Base-by-base conservation (phyloP, 1,139 yeast genomes). In the Geotrichum aggregatum region DNA sequence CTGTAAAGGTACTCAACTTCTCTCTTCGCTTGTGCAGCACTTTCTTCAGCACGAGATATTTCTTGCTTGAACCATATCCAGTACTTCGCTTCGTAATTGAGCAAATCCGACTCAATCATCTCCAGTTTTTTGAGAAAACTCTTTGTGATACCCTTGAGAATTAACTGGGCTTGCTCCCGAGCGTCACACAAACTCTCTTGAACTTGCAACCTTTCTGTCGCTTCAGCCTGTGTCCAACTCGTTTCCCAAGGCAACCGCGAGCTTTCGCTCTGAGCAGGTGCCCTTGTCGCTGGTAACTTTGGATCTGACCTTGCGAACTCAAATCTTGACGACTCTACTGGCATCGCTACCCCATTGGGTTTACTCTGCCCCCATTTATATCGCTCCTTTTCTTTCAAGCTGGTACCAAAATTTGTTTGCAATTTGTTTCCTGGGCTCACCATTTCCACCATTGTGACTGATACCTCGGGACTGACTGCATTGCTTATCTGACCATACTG, bases 181-280 rank as follows among this genome's bases (percentile, higher is more conserved):
- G 35, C 14, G 3, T 22, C 39, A 13, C 28, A 19, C n/a, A 48
- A 14, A 8, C 47, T 36, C 7, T 42, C 43, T 13, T 41, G 30
- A 7, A 35, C 35, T 14, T 42, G 5, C 8, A 19, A n/a, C 35
- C 42, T 48, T 19, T 48, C 47, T 5, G 28, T 33, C 6, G 36
- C 31, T 24, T 38, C 44, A n/a, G 39, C 11, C 28, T 48, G 51
- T 3, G 34, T 16, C 35, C 14, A n/a, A 16, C 42, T 35, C 26
- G 36, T 18, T 18, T 46, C 40, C 49, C 49, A 46, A 11, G 49
- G 49, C 21, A 46, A 22, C 13, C 42, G 39, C 28, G 19, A 35
- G 14, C 24, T 26, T 30, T 43, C 46, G 22, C 21, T 24, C 28
- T 19, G 28, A 3, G 35, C 19, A 8, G 5, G n/a, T 18, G 22